Evolutionary conservation across 371 early-diverging fungal genomes (phyloP), one percentile per base, ranked within the genome.

Genomic region (Mortierella sp.): DNA sequence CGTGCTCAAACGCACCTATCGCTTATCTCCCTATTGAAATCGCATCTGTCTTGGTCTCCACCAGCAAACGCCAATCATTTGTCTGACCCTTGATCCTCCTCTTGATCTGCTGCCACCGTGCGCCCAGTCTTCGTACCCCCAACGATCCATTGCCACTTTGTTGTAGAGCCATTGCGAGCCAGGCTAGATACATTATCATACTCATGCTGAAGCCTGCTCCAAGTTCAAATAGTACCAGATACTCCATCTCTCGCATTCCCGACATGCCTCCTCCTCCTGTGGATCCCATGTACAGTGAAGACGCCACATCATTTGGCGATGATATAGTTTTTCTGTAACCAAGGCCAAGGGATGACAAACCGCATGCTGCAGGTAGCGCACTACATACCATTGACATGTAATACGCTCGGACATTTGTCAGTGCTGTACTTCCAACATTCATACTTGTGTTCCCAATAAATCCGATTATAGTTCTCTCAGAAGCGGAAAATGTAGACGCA

Each of bases 181-280:
- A 80, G 26, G 59, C 72, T 17, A 61, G 9, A 15, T 29, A 59
- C 80, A 80, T 74, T 26, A 71, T 23, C 17, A 55, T 51, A 34
- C 80, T 70, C 28, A 65, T 68, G 0, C 54, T 49, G 12, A 80
- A 42, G 1, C 80, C 80, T 7, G 73, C 75, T 12, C 54, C 45
- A 8, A 74, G 45, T 17, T 80, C 80, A 56, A 80, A 80, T 19
- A 74, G 35, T 3, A 80, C 68, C 45, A 67, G 32, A 34, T 56
- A 64, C 59, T 74, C 80, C 80, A 80, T 80, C 57, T 74, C 80
- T 10, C 58, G 66, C 75, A 80, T 80, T 1, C 71, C 74, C 2
- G 49, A n/a, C 31, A 32, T 31, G 26, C 64, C 65, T 43, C 29
- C 75, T 23, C 26, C 69, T 26, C 47, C 47, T 31, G 34, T 12